phyloP scores from a whole-genome alignment of 179 eudicot genomes.

The Beta lomatogona region DNA sequence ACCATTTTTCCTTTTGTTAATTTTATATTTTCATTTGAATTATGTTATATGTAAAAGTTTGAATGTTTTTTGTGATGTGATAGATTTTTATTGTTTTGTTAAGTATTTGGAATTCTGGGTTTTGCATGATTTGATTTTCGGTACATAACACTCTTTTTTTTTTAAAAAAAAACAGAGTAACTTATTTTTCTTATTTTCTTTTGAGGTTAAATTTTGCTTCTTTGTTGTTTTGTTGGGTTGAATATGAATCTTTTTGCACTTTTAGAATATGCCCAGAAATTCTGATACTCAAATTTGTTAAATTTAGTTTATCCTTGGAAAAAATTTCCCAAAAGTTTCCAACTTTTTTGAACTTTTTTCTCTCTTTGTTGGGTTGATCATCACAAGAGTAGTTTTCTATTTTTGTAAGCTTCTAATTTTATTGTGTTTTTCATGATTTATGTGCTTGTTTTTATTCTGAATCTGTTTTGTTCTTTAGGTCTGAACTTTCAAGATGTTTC shows the following conservation, averaged over 20 bases:
- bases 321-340: conserved; percentile 4
- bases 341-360: neutral
- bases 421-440: neutral
- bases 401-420: neutral
- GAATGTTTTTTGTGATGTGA: neutral
- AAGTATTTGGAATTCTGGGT: no score
- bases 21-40: neutral
- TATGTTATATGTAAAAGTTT: neutral
- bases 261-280: conserved; percentile 6
- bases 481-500: no score
- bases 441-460: no score
- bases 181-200: neutral
- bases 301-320: neutral
- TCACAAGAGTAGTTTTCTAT: neutral
- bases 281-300: neutral
- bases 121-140: no score
- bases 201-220: neutral
- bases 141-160: no score
- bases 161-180: neutral
- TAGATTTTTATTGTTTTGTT: no score
- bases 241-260: neutral
- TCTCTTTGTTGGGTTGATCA: neutral
- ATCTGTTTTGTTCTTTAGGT: no score
- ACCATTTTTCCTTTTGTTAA: neutral
- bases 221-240: neutral